A percentile compares a stretch with the other conserved stretches of the same genome.
Evolutionary conservation across 2,329 filamentous ascomycete genomes (phyloP).

Genomic region (Aureobasidium uvarum): DNA sequence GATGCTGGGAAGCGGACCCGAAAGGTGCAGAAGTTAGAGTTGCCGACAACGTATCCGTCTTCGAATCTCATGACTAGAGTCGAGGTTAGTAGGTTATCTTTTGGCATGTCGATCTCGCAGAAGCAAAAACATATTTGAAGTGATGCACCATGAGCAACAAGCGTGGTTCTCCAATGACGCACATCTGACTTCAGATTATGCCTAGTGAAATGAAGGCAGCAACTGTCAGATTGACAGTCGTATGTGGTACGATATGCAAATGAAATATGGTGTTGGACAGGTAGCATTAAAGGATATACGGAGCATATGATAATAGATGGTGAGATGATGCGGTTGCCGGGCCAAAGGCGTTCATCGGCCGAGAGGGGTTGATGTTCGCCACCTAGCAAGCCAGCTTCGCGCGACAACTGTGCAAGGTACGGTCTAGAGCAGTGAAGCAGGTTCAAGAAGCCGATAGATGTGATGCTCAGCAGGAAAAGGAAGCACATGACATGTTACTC

Average conservation of each 20-base stretch:
- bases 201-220: too few species aligned
- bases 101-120: not conserved
- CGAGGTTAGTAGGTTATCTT: not conserved
- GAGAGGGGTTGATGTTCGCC: not conserved
- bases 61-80: not conserved
- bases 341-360: conserved; percentile 9
- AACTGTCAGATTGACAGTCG: too few species aligned
- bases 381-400: not conserved
- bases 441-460: not conserved
- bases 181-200: not conserved
- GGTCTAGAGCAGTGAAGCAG: conserved; percentile 7
- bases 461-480: conserved; percentile 5
- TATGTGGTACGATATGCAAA: too few species aligned
- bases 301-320: not conserved
- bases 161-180: not conserved
- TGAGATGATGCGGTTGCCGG: conserved; percentile 4
- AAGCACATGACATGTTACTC: conserved; percentile 17
- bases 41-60: not conserved
- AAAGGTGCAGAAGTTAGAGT: not conserved
- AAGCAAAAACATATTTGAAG: not conserved
- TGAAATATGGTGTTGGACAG: not conserved
- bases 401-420: not conserved
- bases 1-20: not conserved
- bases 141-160: not conserved
- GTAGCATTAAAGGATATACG: not conserved